Conservation (phyloP, 805 yeast genomes). For the Osmozyma mogii region DNA sequence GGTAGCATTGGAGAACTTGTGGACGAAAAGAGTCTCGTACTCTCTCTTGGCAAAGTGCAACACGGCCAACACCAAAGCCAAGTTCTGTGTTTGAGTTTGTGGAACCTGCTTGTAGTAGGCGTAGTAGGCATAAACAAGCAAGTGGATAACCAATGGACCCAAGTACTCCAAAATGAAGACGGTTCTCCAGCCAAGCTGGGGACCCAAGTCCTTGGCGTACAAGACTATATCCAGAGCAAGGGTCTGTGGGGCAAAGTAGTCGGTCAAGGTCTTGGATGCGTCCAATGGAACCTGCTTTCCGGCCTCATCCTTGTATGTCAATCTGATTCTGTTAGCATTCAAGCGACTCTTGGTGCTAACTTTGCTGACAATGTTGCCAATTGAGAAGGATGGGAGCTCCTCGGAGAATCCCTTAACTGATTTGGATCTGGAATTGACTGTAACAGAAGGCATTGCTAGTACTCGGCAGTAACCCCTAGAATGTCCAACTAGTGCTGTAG, state of each 20-base stretch:
- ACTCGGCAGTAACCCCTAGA: no score
- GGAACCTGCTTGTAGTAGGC: slow-evolving; percentile 10
- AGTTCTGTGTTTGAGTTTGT: slow-evolving; percentile 41
- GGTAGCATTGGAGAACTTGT: slow-evolving; percentile 78
- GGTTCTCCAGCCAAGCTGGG: slow-evolving; percentile 85
- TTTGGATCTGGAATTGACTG: slow-evolving; percentile 56
- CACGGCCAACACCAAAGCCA: slow-evolving; percentile 49
- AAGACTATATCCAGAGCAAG: slow-evolving; percentile 35
- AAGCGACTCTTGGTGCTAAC: slow-evolving; percentile 41
- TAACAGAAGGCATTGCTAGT: slow-evolving; percentile 35
- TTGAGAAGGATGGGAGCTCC: slow-evolving; percentile 24
- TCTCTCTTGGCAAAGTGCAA: slow-evolving; percentile 85
- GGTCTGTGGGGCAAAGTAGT: slow-evolving; percentile 37
- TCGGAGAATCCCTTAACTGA: slow-evolving; percentile 42
- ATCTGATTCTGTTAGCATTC: slow-evolving; percentile 19
- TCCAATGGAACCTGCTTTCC: slow-evolving; percentile 38
- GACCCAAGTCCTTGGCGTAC: slow-evolving; percentile 82
- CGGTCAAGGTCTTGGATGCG: slow-evolving; percentile 25
- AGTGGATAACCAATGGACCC: slow-evolving; percentile 83
- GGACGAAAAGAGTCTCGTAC: slow-evolving; percentile 77
- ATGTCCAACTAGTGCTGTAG: no score
- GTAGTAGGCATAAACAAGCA: slow-evolving; percentile 45
- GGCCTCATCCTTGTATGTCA: slow-evolving; percentile 14
- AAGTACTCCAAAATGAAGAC: slow-evolving; percentile 85
- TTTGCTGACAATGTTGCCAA: slow-evolving; percentile 34